Evolutionary conservation across 1,139 yeast species (phyloP).

Genomic region (Nadsonia commutata): DNA sequence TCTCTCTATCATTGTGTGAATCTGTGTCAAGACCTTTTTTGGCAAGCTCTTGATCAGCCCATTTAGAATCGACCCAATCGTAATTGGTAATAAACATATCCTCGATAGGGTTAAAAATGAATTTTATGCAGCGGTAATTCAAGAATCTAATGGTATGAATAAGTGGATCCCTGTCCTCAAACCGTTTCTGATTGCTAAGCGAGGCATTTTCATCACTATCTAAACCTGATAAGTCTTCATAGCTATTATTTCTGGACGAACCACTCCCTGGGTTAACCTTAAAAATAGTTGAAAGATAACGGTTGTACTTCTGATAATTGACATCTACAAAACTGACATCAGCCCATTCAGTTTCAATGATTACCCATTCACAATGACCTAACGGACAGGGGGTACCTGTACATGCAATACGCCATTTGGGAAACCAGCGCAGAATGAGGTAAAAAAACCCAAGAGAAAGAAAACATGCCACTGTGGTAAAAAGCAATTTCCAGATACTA

Average conservation of each 20-base stretch:
- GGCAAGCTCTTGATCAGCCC: conserved; percentile 48
- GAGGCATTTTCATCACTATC: not conserved
- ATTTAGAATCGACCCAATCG: conserved; percentile 68
- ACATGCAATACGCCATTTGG: conserved; percentile 53
- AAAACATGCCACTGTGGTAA: conserved; percentile 36
- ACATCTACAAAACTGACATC: conserved; percentile 53
- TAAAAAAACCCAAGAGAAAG: conserved; percentile 58
- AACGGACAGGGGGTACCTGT: conserved; percentile 55
- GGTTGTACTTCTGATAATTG: conserved; percentile 44
- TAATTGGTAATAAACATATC: conserved; percentile 74
- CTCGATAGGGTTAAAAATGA: conserved; percentile 73
- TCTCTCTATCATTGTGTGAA: conserved; percentile 47
- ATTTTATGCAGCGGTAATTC: conserved; percentile 67
- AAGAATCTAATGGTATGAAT: conserved; percentile 59
- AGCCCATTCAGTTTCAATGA: conserved; percentile 85
- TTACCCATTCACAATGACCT: conserved; percentile 84
- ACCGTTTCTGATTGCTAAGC: conserved; percentile 11
- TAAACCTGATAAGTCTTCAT: conserved; percentile 3
- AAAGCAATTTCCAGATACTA: conserved; percentile 18
- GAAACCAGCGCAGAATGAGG: conserved; percentile 71
- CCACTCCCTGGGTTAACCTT: conserved; percentile 15
- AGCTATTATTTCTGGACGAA: conserved; percentile 8
- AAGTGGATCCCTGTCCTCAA: conserved; percentile 38
- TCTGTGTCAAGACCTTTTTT: conserved; percentile 63
- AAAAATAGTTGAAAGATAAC: conserved; percentile 57